phyloP scores from a whole-genome alignment of 768 basidiomycete species.

The Rhodotorula babjevae region DNA sequence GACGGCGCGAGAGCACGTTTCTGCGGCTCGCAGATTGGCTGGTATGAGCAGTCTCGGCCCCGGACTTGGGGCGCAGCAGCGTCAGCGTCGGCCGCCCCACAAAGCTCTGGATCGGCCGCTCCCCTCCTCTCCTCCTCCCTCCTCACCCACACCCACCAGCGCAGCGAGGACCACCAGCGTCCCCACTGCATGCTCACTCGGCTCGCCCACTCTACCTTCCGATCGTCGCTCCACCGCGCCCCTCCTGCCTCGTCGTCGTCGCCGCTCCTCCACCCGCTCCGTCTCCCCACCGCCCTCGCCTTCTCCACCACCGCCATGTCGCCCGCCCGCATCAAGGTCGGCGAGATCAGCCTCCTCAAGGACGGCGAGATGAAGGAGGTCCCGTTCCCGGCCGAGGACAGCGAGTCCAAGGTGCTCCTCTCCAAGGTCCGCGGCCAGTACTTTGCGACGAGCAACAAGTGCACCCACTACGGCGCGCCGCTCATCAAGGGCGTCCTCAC shows the following conservation, averaged over 20 bases:
- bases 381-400: conserved; percentile 53
- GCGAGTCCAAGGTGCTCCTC: conserved; percentile 69
- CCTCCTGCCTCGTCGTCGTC: too few species aligned
- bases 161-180: not conserved
- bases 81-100: too few species aligned
- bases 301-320: not conserved
- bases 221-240: too few species aligned
- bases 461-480: conserved; percentile 89
- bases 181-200: not conserved
- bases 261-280: not conserved
- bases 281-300: not conserved
- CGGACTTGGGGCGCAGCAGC: too few species aligned
- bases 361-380: conserved; percentile 80
- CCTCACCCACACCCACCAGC: not conserved
- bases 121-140: too few species aligned
- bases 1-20: too few species aligned
- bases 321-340: conserved; percentile 52
- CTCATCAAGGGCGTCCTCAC: conserved; percentile 74
- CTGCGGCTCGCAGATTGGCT: too few species aligned
- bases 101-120: too few species aligned
- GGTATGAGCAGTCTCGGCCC: too few species aligned
- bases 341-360: conserved; percentile 57
- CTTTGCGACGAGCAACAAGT: conserved; percentile 64
- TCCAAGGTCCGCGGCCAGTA: conserved; percentile 66
- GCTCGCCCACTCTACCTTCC: not conserved